Evolutionary conservation across 805 yeast genomes (phyloP), one percentile per base, ranked within the genome.

Genomic region (Metschnikowia arizonensis): DNA sequence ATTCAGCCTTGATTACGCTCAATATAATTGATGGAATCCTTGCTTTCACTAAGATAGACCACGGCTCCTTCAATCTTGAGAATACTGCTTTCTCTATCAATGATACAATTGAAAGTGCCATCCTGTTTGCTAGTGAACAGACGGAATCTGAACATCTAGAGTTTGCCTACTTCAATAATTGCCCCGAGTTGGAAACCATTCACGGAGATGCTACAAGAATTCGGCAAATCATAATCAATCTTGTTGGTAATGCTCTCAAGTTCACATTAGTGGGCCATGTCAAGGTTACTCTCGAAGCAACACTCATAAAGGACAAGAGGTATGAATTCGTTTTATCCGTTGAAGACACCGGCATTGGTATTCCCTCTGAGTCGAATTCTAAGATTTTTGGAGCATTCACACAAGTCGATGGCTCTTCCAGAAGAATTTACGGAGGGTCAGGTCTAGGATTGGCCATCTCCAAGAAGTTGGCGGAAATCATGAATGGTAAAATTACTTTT

Each of bases 381-480:
- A 74, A 72, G 57, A 72, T 77, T 4, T 77, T 77, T 55, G 71
- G 76, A 5, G 78, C 79, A 3, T 77, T 77, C 50, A 70, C 76
- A 33, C 82, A 77, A 59, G 80, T 75, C n/a, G 82, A 77, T 54
- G 78, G 78, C 3, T 73, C 79, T 8, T 68, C 79, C 1, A 62
- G 76, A 46, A 56, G 82, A 48, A 72, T 63, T 9, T 73, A 68
- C 59, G 82, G 82, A 3, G 82, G 82, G 2, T 67, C 80, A 0
- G 80, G 80, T 0, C 57, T 75, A 8, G 80, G 80, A 0, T 58
- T 75, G 32, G 76, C 78, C 1, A 75, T 74, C 28, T 69, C 75
- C 26, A 72, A 72, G 54, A 73, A 72, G 53, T 62, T 74, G 26
- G 73, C 74, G 11, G 77, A 73, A 39, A 55, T 74, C 14, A 74